These are phyloP conservation scores for Cryptococcus hybrid DNA, from an alignment of 1,284 basidiomycete species.

Conservation along the genomic window DNA sequence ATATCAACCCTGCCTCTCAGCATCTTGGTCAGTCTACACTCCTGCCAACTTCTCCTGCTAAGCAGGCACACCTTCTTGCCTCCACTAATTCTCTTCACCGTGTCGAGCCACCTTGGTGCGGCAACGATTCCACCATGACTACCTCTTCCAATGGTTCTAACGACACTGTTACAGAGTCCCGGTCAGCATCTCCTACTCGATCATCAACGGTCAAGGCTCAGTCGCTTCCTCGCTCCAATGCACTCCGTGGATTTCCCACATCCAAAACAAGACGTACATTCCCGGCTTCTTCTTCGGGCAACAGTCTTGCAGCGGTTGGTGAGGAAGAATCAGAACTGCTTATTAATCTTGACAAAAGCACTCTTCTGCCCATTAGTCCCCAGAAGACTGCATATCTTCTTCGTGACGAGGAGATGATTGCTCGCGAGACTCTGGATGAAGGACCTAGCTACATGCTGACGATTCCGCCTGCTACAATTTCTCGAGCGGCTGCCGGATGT, in stretches of 20 bases:
- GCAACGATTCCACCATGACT: conserved; percentile 1
- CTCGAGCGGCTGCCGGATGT: too few species aligned
- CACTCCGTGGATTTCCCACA: neutral
- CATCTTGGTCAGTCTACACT: conserved; percentile 14
- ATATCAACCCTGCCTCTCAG: neutral
- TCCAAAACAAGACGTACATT: conserved; percentile 19
- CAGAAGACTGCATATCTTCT: conserved; percentile 15
- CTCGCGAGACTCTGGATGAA: conserved; percentile 9
- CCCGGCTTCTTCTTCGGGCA: conserved; percentile 28
- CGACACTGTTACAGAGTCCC: neutral
- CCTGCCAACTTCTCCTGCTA: conserved; percentile 20
- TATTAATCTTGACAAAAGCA: conserved; percentile 11
- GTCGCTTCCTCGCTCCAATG: neutral
- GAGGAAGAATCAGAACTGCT: conserved; percentile 6
- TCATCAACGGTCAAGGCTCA: neutral
- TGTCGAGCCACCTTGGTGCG: conserved; percentile 13
- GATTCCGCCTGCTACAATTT: neutral
- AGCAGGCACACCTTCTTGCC: conserved; percentile 14
- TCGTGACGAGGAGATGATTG: conserved; percentile 12
- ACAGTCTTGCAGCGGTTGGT: conserved; percentile 21
- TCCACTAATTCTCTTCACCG: conserved; percentile 12
- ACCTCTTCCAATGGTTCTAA: neutral
- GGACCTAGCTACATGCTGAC: conserved; percentile 7
- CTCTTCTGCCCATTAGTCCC: conserved; percentile 21
- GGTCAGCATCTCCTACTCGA: neutral